phyloP scores from a whole-genome alignment of 495 filamentous ascomycete genomes.

The Podospora bellae-mahoneyi region DNA sequence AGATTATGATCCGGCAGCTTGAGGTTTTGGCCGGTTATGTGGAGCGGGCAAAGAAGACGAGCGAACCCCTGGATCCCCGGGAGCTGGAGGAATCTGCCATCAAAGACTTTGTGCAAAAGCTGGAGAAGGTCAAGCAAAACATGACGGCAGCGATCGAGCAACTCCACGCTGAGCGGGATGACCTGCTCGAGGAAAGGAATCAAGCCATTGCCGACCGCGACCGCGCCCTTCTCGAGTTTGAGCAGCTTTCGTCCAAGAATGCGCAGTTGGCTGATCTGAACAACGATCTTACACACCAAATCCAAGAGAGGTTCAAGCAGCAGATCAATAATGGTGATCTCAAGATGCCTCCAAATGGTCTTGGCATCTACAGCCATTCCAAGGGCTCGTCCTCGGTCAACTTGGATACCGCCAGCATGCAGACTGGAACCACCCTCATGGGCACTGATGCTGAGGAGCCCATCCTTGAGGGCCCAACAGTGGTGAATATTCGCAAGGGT shows the following conservation, averaged over 20 bases:
- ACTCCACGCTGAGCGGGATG: conserved; percentile 75
- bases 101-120: conserved; percentile 80
- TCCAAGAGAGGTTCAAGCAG: conserved; percentile 86
- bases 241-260: conserved; percentile 89
- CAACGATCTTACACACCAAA: conserved; percentile 88
- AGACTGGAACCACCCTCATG: conserved; percentile 47
- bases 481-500: conserved; percentile 88
- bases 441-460: conserved; percentile 64
- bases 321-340: conserved; percentile 57
- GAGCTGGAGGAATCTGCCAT: conserved; percentile 81
- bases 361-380: conserved; percentile 78
- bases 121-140: conserved; percentile 80
- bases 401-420: conserved; percentile 42
- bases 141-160: conserved; percentile 77
- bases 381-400: conserved; percentile 71
- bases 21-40: conserved; percentile 70
- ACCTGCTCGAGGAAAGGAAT: conserved; percentile 75
- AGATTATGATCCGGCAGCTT: conserved; percentile 90
- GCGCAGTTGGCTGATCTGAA: conserved; percentile 90
- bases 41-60: conserved; percentile 66
- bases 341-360: conserved; percentile 61
- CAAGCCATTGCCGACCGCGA: conserved; percentile 78
- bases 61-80: conserved; percentile 65
- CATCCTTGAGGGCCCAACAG: conserved; percentile 74
- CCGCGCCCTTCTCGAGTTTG: conserved; percentile 90